Conservation (phyloP, 2,329 filamentous ascomycete genomes). For the Nectriaceae sp. region DNA sequence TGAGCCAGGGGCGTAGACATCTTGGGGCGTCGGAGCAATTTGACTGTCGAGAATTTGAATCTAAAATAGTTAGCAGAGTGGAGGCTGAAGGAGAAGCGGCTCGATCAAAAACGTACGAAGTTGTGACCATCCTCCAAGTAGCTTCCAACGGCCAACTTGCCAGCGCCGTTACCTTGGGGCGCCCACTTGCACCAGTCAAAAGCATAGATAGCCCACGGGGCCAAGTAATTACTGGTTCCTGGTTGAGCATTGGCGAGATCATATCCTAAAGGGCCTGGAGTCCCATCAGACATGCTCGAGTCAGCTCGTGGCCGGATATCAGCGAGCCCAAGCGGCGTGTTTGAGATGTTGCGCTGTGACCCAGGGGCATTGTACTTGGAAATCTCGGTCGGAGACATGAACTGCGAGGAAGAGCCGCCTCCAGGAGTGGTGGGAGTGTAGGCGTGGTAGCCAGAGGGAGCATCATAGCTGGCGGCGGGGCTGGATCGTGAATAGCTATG, state of each 20-base stretch:
- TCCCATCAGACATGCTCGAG: constrained; percentile 74
- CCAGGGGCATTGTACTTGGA: constrained; percentile 58
- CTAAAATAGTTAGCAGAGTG: constrained; percentile 44
- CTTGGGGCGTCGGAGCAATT: constrained; percentile 68
- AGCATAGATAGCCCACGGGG: constrained; percentile 93
- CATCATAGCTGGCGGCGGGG: constrained; percentile 64
- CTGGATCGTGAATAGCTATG: constrained; percentile 86
- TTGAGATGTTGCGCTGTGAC: constrained; percentile 67
- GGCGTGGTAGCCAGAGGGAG: constrained; percentile 50
- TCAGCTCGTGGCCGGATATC: constrained; percentile 89
- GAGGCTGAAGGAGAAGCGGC: not conserved
- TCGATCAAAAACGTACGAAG: constrained; percentile 60
- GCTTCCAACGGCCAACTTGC: constrained; percentile 93
- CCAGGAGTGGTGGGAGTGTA: constrained; percentile 68
- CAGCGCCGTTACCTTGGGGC: constrained; percentile 75
- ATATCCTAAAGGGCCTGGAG: constrained; percentile 62
- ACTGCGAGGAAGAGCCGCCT: constrained; percentile 59
- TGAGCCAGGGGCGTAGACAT: constrained; percentile 68
- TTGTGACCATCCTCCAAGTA: constrained; percentile 98
- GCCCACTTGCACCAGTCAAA: constrained; percentile 99
- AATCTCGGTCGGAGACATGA: constrained; percentile 57
- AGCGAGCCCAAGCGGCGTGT: constrained; percentile 86
- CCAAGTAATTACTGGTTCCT: constrained; percentile 87
- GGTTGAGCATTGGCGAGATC: constrained; percentile 66
- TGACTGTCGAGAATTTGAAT: constrained; percentile 97